Base-by-base conservation (phyloP, 2,329 filamentous ascomycete genomes). In the Davidsoniella neocaledoniae region DNA sequence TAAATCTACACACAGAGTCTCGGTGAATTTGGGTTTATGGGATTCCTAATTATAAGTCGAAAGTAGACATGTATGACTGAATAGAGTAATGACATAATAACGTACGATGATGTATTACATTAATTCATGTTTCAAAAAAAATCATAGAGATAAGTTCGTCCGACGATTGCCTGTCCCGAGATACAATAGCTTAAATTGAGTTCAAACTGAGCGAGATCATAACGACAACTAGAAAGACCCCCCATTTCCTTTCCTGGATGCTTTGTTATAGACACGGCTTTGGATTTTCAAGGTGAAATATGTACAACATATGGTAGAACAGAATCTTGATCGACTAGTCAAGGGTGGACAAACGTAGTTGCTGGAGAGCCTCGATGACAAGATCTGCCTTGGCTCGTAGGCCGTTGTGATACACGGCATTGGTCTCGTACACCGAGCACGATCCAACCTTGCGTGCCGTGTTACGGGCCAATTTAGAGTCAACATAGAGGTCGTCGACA, bases 401-500 rank as follows among this genome's bases (percentile, higher is more conserved):
- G 0, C 83, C 90, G 59, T 91, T 82, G 63, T 96, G 90, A 60
- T 91, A 91, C 72, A 94, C 76, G 21, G 73, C 71, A 61, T 94
- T 95, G 38, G 86, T 94, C 59, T 91, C 77, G 58, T 82, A 91
- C 39, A 85, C 79, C 66, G 86, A 87, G 60, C 77, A 81, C 1
- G 79, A 80, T 61, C 76, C 81, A 61, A 95, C 83, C 59, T 79
- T 74, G 39, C 67, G 67, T 8, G 85, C 86, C 14, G 86, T 93
- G 57, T 83, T 77, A 57, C 76, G 72, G 7, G 84, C 82, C 49
- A 87, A 67, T 5, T 77, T 76, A 56, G 76, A 83, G 59, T 93
- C 83, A 26, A 96, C 88, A 59, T 93, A 95, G 84, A 95, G 91
- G 61, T 94, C 87, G 55, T 94, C 82, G 4, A 86, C 63, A 57